Base-by-base conservation (phyloP, 306 rosid species). In the Cucumis cinereus region DNA sequence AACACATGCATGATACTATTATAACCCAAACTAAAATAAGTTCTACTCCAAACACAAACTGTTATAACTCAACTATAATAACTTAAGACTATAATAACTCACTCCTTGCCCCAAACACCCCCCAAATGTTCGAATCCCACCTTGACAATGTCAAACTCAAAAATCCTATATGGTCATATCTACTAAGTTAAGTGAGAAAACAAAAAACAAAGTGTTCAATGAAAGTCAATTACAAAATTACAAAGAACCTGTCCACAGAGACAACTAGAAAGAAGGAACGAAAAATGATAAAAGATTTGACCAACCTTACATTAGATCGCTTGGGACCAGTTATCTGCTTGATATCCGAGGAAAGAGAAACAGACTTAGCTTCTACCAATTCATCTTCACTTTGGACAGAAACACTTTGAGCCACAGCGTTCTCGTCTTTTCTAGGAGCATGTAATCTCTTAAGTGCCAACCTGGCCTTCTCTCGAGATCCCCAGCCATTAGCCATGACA, bases 401-500 rank as follows among this genome's bases (percentile, higher is more conserved):
- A 82, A 62, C 75, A 82, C 79, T 40, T 60, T 58, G 59, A 74
- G 84, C 59, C 78, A 66, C 45, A 36, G 85, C 9, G 77, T 73
- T 89, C 56, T 90, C 99, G 20, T 94, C 99, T 14, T 87, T 91
- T 83, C 75, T 91, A 68, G 87, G 77, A 79, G 82, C 68, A 28
- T 86, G 93, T 66, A 75, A 80, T 83, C 92, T 92, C 84, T 79
- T 89, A 73, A 81, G 68, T 30, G 96, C 86, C 56, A 88, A 81
- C 80, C 86, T 86, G 66, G 95, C 87, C 85, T 88, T 90, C 36
- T 92, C 99, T 78, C 99, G 81, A 43, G 96, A 94, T 40, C 89
- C 92, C 96, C 96, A 94, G 83, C 98, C 97, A 82, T 90, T 88
- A 77, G 93, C 89, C 95, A 94, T 92, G 76, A 94, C 98, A 67